Evolutionary conservation across 225 moss, liverwort and hornwort species (phyloP), one percentile per base, ranked within the genome.

Genomic region (Physcomitrium patens): DNA sequence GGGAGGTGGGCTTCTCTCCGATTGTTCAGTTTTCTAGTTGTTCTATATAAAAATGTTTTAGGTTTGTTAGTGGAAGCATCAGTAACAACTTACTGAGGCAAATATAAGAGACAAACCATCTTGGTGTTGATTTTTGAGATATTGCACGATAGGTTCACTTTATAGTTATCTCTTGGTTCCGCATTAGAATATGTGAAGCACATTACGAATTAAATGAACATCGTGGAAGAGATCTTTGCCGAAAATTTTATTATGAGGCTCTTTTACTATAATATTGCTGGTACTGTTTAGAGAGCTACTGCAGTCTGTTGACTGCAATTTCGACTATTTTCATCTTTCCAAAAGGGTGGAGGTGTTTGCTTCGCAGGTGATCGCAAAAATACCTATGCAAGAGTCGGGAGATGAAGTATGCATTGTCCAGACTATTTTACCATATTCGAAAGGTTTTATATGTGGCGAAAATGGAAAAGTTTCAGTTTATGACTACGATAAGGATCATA

Each of bases 361-460:
- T 71, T 47, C 85, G 80, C 18, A 94, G 91, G 75, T 92, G 73
- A 77, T 91, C 44, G 83, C 87, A 79, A 85, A 68, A 51, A 87
- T 92, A 74, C 65, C 78, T 43, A 86, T 89, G 74, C 69, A 70
- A 67, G 66, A 17, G 11, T 71, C 27, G 2, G 58, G 57, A 47
- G 77, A 78, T 12, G 81, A 81, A 50, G 77, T 71, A 67, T 79
- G 78, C 67, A 73, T 86, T 48, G 84, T 71, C 13, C 47, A 89
- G 55, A 73, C 70, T 14, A 80, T 92, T 49, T 69, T 91, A 0
- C 86, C 89, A 44, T 94, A 86, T 47, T 92, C 92, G 7, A 90
- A 80, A 26, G 94, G 94, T 19, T 86, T 94, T 46, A 82, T 94
- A 50, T 90, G 89, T 73, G 92, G 92, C 23, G 90, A 91, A 78